phyloP scores from a whole-genome alignment of 805 yeast genomes.

The Clavispora santaluciae region DNA sequence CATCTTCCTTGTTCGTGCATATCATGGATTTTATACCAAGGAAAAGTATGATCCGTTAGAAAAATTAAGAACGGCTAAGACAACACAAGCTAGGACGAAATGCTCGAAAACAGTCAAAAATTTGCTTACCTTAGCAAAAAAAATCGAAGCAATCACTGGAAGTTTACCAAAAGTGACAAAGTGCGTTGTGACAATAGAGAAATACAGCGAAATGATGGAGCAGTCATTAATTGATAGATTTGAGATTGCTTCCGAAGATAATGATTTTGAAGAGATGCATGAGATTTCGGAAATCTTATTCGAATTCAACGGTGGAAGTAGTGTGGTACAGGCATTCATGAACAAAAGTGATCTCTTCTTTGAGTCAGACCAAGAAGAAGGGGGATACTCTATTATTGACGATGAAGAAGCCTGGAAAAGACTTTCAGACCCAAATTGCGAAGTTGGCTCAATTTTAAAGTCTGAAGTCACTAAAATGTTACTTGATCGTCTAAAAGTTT shows the following conservation, averaged over 20 bases:
- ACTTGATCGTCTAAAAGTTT: conserved; percentile 48
- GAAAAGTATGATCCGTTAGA: conserved; percentile 54
- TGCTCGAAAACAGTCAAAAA: conserved; percentile 71
- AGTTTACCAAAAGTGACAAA: conserved; percentile 41
- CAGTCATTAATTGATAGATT: conserved; percentile 63
- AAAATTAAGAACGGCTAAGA: conserved; percentile 46
- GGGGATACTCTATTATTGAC: conserved; percentile 28
- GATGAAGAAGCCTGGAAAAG: conserved; percentile 53
- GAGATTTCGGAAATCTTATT: conserved; percentile 70
- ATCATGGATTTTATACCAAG: conserved; percentile 66
- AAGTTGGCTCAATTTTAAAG: conserved; percentile 36
- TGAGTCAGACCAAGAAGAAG: conserved; percentile 29
- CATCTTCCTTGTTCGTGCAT: conserved; percentile 68
- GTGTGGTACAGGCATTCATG: conserved; percentile 77
- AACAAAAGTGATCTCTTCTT: conserved; percentile 71
- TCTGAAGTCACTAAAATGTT: conserved; percentile 50
- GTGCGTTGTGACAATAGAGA: conserved; percentile 47
- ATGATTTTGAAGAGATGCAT: conserved; percentile 66
- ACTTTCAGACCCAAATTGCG: conserved; percentile 53
- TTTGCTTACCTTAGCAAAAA: conserved; percentile 57
- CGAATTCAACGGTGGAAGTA: conserved; percentile 79
- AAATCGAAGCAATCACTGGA: conserved; percentile 39
- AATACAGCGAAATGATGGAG: conserved; percentile 76
- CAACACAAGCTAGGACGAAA: conserved; percentile 47
- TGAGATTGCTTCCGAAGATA: conserved; percentile 65